Evolutionary conservation across 768 basidiomycete genomes (phyloP), one percentile per base, ranked within the genome.

Genomic region (Psilocybe sp.): DNA sequence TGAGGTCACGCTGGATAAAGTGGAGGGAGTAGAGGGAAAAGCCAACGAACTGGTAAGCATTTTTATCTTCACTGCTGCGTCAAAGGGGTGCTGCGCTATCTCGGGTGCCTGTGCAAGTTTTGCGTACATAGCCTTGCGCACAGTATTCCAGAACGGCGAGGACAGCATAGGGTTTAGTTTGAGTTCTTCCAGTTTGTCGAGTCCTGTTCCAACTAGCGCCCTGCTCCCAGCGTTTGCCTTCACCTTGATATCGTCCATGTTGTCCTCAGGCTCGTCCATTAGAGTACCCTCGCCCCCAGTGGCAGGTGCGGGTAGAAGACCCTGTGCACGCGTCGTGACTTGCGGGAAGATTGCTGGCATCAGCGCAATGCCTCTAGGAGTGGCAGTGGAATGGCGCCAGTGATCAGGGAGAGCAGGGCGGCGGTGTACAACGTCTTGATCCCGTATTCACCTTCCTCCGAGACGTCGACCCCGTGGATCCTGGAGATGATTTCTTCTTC

Each of bases 101-200:
- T 61, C 47, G 2, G 87, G 82, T 1, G 79, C 68, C 2, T 75
- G 56, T 48, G 86, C 78, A 44, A 94, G 81, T 66, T 89, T 87
- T 49, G 72, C 64, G 13, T 89, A 57, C 61, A 95, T 89, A 12
- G 90, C 91, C 71, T 96, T 95, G 45, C 91, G 81, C 50, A 95
- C 93, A 50, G 78, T 81, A 69, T 96, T 92, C 87, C 89, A 96
- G 0, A n/a, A 94, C 87, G 5, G 90, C 87, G 1, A 92, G 92
- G 1, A 95, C 92, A 89, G 79, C 77, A 94, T 82, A 67, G 92
- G 80, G 18, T 80, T 77, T 8, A 92, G 93, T 36, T 73, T 69
- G 73, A 92, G 85, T 19, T 81, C 76, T 28, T 72, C 70, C 55
- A 96, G 78, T 63, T 95, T 92, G 28, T 92, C 93, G 41, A 28